phyloP scores from a whole-genome alignment of 75 land plant genomes.

The Isoetes taiwanensis region DNA sequence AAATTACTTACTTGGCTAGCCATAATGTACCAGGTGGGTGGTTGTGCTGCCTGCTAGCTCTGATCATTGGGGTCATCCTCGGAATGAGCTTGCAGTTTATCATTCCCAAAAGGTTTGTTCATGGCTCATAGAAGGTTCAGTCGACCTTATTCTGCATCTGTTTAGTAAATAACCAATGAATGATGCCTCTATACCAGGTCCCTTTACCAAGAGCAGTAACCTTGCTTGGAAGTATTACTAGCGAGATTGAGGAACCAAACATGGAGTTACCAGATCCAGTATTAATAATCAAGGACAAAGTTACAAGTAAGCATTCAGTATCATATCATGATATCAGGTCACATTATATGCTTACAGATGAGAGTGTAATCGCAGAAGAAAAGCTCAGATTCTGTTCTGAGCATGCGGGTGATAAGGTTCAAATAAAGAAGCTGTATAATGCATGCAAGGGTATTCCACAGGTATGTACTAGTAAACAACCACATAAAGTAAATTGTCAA shows the following conservation, averaged over 20 bases:
- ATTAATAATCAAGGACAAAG: slow-evolving; percentile 1
- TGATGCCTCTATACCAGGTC: neutral
- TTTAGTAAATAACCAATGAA: no score
- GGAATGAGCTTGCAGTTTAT: neutral
- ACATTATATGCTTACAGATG: neutral
- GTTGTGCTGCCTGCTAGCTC: neutral
- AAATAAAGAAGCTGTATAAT: neutral
- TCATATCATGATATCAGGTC: neutral
- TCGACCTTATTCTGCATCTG: no score
- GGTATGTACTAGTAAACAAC: neutral
- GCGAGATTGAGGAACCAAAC: neutral
- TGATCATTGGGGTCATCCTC: neutral
- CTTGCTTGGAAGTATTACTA: neutral
- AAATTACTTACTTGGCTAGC: no score
- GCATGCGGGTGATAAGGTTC: neutral
- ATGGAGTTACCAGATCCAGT: neutral
- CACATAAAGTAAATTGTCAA: no score
- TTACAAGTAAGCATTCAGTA: slow-evolving; percentile 3
- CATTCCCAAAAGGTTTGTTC: neutral
- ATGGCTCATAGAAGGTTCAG: no score
- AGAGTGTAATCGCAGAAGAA: neutral
- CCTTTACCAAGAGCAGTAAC: neutral
- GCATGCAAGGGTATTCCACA: slow-evolving; percentile 7
- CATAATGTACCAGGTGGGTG: neutral
- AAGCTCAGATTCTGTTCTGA: neutral